Conservation (phyloP, 805 yeast species). For the Metschnikowia arizonensis region DNA sequence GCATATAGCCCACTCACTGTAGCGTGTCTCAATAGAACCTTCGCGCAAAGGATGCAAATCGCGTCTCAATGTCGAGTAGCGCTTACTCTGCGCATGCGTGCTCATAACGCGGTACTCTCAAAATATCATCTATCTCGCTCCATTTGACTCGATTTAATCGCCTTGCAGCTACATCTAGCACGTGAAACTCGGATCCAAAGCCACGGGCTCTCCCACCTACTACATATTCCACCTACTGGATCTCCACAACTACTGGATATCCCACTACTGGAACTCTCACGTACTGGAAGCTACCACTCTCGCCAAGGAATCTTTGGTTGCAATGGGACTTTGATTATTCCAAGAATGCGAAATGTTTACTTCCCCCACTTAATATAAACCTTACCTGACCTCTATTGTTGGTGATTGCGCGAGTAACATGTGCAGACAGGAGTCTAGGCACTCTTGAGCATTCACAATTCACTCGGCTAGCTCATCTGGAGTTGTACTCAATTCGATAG, state of each 20-base stretch:
- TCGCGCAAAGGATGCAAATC: conserved; percentile 5
- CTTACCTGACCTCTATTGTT: neutral
- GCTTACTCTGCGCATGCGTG: conserved; percentile 1
- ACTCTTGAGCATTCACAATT: neutral
- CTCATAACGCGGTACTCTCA: conserved; percentile 4
- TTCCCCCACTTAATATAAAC: too few relatives aligned
- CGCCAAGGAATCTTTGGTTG: neutral
- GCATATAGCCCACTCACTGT: neutral
- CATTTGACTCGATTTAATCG: neutral
- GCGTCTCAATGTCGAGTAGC: conserved; percentile 1
- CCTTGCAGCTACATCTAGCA: neutral
- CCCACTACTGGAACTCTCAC: too few relatives aligned
- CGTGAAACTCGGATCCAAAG: neutral
- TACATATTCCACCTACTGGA: too few relatives aligned
- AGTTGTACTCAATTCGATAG: neutral
- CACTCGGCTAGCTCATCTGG: neutral
- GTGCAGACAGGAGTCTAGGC: neutral
- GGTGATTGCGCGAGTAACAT: neutral
- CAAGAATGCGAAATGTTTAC: neutral
- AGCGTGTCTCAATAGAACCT: conserved; percentile 1
- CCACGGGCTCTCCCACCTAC: too few relatives aligned
- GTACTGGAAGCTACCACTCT: too few relatives aligned
- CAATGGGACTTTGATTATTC: neutral
- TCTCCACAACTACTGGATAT: too few relatives aligned
- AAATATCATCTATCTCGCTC: conserved; percentile 1